Conservation (phyloP, 495 filamentous ascomycete species). For the Articulospora tetracladia region DNA sequence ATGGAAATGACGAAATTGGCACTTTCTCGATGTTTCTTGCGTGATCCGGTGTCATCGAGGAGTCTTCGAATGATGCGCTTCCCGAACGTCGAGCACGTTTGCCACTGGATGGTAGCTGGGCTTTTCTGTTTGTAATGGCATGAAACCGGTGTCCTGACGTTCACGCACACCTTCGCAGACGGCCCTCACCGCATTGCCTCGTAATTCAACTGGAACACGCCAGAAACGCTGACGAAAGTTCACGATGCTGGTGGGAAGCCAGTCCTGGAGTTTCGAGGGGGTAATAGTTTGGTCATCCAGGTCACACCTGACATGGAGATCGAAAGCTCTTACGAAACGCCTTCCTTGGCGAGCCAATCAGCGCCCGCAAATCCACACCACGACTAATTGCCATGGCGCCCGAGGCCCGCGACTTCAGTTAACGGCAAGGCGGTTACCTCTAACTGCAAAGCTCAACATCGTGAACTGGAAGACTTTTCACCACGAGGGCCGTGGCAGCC, state of each 20-base stretch:
- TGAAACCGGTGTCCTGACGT: background rate
- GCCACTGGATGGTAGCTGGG: conserved; percentile 1
- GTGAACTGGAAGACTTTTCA: background rate
- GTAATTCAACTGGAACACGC: background rate
- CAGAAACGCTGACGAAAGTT: conserved; percentile 12
- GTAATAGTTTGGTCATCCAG: conserved; percentile 10
- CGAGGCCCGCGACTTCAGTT: conserved; percentile 9
- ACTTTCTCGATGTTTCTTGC: background rate
- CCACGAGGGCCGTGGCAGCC: background rate
- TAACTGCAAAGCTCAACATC: conserved; percentile 19
- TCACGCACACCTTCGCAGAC: background rate
- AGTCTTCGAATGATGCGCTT: background rate
- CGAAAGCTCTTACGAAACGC: conserved; percentile 7
- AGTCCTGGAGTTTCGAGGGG: conserved; percentile 14
- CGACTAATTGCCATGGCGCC: background rate
- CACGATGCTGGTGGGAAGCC: conserved; percentile 4
- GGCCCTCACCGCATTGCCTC: conserved; percentile 16
- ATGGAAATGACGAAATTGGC: too few relatives aligned
- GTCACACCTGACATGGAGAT: background rate
- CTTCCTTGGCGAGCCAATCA: conserved; percentile 11
- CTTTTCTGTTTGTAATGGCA: background rate
- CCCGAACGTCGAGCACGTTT: conserved; percentile 12
- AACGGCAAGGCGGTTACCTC: conserved; percentile 15
- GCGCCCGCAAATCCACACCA: background rate
- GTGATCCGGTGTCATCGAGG: conserved; percentile 3